phyloP scores from a whole-genome alignment of 2,329 filamentous ascomycete genomes.

The Fusarium sp. region DNA sequence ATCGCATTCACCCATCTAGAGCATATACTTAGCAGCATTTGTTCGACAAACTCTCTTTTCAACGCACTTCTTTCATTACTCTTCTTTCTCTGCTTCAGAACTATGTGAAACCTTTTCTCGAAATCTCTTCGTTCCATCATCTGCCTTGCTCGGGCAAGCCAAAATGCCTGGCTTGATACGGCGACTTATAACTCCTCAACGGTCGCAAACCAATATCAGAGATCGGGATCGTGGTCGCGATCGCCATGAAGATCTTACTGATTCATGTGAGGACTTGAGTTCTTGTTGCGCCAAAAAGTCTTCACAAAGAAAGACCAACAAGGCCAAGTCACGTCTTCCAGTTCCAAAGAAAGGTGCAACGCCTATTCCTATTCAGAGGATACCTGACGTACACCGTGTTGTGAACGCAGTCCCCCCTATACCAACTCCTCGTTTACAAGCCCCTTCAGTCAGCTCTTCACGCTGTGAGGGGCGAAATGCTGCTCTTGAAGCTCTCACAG shows the following conservation, averaged over 20 bases:
- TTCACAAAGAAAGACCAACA: slow-evolving; percentile 28
- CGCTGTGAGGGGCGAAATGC: slow-evolving; percentile 56
- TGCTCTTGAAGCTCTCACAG: slow-evolving; percentile 47
- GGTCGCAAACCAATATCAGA: slow-evolving; percentile 17
- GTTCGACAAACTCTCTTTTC: slow-evolving; percentile 34
- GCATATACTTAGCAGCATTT: slow-evolving; percentile 29
- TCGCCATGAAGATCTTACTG: slow-evolving; percentile 28
- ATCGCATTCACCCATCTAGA: slow-evolving; percentile 16
- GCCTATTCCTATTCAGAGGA: slow-evolving; percentile 51
- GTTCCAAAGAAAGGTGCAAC: slow-evolving; percentile 33
- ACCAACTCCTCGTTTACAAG: slow-evolving; percentile 54
- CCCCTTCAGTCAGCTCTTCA: slow-evolving; percentile 59
- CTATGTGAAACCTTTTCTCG: slow-evolving; percentile 39
- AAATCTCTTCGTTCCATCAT: slow-evolving; percentile 21
- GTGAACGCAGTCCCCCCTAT: slow-evolving; percentile 54
- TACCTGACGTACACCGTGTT: slow-evolving; percentile 56
- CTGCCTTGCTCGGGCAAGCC: slow-evolving; percentile 31
- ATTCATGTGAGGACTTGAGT: slow-evolving; percentile 40
- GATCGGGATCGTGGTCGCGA: slow-evolving; percentile 17
- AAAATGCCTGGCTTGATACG: slow-evolving; percentile 45
- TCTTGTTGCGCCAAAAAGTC: slow-evolving; percentile 33
- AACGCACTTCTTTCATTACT: slow-evolving; percentile 8
- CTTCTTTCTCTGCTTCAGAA: slow-evolving; percentile 8
- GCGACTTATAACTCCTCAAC: slow-evolving; percentile 42
- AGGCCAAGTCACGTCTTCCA: slow-evolving; percentile 42